Evolutionary conservation across 257 asterid species (phyloP), one percentile per base, ranked within the genome.

Genomic region (Plantago ovata): DNA sequence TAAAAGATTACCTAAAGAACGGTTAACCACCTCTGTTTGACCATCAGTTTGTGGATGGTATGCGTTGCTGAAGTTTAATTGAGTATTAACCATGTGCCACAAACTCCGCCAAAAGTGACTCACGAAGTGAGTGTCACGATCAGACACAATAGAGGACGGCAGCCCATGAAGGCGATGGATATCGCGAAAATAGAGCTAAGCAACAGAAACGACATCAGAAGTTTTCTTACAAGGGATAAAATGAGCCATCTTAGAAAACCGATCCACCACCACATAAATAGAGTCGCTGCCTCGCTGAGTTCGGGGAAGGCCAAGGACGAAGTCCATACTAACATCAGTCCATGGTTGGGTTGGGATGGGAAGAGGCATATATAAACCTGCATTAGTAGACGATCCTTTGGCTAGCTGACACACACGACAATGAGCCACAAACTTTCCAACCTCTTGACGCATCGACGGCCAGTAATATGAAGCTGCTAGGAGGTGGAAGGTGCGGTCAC

Each of bases 31-130:
- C 52, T 67, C 60, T 0, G 49, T 67, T 33, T 60, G 64, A 0
- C 56, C 61, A 16, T 67, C 67, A 1, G 15, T 51, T 7, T 68
- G 41, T 1, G 68, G 68, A 12, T 68, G 73, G 7, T 62, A 62
- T 0, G 69, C 55, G 13, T 53, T 61, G n/a, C 61, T 56, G 14
- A 48, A 63, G 9, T 39, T 9, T 1, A 69, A 21, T 1, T 6
- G 0, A 0, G 61, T 62, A 13, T 53, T 23, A 0, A 53, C 55
- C 10, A 33, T 1, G 0, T 22, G 33, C 75, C 66, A 64, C 9
- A 63, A 14, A 8, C 58, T 50, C 0, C 58, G 49, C 75, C 58
- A 62, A 13, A 62, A 51, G 7, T 50, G 50, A 14, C 60, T 62
- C 0, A 62, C 16, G 24, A 51, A 62, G 0, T 32, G 10, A 20